phyloP scores from a whole-genome alignment of 73 alveolate genomes.

The Symbiodinium natans region DNA sequence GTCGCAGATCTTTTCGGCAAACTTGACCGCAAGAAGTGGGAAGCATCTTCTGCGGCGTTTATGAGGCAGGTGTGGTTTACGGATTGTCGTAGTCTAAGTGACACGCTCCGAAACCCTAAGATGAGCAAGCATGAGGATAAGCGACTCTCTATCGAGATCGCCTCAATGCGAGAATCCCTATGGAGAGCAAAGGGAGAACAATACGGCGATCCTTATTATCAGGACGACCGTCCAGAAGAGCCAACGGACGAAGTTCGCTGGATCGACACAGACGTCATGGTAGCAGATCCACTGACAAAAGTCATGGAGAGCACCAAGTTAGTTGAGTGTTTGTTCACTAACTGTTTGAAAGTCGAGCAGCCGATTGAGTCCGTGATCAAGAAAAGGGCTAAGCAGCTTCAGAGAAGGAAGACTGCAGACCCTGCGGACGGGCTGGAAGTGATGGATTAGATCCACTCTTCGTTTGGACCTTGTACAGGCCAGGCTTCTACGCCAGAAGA shows the following conservation, averaged over 20 bases:
- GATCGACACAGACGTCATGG: slow-evolving; percentile 32
- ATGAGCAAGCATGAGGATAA: neutral
- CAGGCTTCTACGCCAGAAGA: too few species aligned
- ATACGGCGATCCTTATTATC: neutral
- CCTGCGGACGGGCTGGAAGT: too few species aligned
- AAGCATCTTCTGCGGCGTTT: too few species aligned
- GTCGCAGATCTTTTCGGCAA: too few species aligned
- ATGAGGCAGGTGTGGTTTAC: too few species aligned
- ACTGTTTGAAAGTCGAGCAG: neutral
- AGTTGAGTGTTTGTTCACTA: neutral
- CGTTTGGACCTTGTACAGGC: too few species aligned
- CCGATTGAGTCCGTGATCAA: neutral
- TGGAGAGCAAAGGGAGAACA: neutral
- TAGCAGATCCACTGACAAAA: slow-evolving; percentile 7
- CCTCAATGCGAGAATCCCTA: neutral
- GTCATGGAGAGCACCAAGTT: neutral
- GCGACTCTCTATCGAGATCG: neutral
- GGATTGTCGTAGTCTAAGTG: too few species aligned
- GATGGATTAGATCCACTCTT: too few species aligned
- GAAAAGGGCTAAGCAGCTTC: slow-evolving; percentile 3
- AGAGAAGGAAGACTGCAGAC: neutral
- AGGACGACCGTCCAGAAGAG: slow-evolving; percentile 3
- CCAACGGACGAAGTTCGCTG: slow-evolving; percentile 11
- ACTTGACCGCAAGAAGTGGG: too few species aligned
- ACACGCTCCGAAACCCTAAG: neutral